phyloP scores from a whole-genome alignment of 441 rosid species.

The Erodium texanum region DNA sequence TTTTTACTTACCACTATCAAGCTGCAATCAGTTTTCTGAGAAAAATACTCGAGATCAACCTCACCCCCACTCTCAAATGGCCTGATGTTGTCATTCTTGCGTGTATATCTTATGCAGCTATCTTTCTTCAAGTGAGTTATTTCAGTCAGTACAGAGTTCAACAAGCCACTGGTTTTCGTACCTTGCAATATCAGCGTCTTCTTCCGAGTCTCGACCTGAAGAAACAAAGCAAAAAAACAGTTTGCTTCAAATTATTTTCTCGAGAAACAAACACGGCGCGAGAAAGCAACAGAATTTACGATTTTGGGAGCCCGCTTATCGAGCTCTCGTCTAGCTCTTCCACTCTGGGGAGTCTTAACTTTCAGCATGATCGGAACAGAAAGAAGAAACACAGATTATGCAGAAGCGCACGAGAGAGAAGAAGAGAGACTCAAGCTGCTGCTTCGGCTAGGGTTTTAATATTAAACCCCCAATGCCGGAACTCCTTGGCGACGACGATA shows the following conservation, averaged over 20 bases:
- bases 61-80: conserved; percentile 95
- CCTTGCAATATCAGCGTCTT: conserved; percentile 88
- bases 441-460: background rate
- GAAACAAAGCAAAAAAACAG: background rate
- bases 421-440: background rate
- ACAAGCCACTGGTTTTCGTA: conserved; percentile 60
- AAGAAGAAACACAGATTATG: background rate
- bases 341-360: background rate
- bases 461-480: too few species aligned
- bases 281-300: conserved; percentile 27
- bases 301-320: conserved; percentile 71
- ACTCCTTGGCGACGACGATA: too few species aligned
- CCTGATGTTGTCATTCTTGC: conserved; percentile 81
- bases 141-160: conserved; percentile 59
- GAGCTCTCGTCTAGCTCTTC: conserved; percentile 49
- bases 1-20: conserved; percentile 62
- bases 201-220: conserved; percentile 81
- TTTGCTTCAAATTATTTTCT: background rate
- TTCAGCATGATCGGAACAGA: background rate
- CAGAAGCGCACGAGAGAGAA: background rate
- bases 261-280: background rate
- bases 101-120: conserved; percentile 57
- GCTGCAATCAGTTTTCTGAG: conserved; percentile 86
- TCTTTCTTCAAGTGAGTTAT: conserved; percentile 67
- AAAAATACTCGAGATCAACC: conserved; percentile 83